Conservation (phyloP, 257 asterid genomes). For the Jacaranda mimosifolia region DNA sequence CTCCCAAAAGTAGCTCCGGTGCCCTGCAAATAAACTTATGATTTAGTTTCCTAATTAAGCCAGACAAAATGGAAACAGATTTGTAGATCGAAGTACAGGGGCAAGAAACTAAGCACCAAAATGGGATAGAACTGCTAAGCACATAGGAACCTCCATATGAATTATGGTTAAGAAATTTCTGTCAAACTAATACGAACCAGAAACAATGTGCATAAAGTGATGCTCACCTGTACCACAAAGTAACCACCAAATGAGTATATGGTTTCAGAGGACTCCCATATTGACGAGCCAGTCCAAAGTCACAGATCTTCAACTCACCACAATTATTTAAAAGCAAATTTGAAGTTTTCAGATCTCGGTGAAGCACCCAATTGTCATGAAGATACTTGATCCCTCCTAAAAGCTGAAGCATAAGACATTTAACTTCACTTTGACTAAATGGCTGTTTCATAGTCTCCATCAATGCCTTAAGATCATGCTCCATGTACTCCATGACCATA, state of each 20-base stretch:
- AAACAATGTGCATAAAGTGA: conserved; percentile 10
- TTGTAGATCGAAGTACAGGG: neutral
- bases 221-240: conserved; percentile 96
- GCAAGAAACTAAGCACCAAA: neutral
- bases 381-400: conserved; percentile 82
- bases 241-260: conserved; percentile 91
- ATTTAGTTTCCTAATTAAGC: conserved; percentile 19
- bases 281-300: conserved; percentile 95
- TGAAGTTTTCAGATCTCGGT: conserved; percentile 89
- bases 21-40: conserved; percentile 63
- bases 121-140: neutral
- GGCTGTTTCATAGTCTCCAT: conserved; percentile 93
- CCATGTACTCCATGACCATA: conserved; percentile 99
- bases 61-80: conserved; percentile 1
- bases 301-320: conserved; percentile 93
- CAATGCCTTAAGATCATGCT: conserved; percentile 89
- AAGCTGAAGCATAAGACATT: conserved; percentile 95
- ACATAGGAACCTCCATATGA: neutral
- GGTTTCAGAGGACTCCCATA: conserved; percentile 95
- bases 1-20: conserved; percentile 92
- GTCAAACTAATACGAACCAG: neutral
- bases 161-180: neutral
- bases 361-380: conserved; percentile 97
- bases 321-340: conserved; percentile 83
- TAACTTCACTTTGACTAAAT: conserved; percentile 91